Evolutionary conservation across 805 yeast species (phyloP).

Genomic region (Wickerhamiella kurtzmanii): DNA sequence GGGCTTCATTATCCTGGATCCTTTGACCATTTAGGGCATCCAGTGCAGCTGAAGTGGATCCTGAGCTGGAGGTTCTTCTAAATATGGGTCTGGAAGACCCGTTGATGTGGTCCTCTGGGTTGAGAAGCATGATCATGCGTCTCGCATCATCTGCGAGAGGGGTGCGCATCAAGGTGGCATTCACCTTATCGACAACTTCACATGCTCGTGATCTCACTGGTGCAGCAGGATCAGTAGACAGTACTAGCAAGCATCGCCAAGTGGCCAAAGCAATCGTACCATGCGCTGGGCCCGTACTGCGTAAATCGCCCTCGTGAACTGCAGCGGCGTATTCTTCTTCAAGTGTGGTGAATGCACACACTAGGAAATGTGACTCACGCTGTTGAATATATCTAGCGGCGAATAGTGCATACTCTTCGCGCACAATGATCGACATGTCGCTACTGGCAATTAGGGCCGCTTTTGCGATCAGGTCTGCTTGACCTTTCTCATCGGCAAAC

Average conservation of each 20-base stretch:
- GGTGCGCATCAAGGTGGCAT: slow-evolving; percentile 49
- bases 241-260: slow-evolving; percentile 71
- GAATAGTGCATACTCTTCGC: slow-evolving; percentile 71
- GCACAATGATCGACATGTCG: slow-evolving; percentile 81
- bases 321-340: slow-evolving; percentile 59
- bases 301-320: slow-evolving; percentile 43
- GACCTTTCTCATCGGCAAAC: slow-evolving; percentile 20
- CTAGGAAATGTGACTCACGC: slow-evolving; percentile 61
- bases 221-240: slow-evolving; percentile 77
- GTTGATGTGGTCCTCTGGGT: background rate
- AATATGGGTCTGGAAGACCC: background rate
- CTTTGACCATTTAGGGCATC: background rate
- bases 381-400: slow-evolving; percentile 60
- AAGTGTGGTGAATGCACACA: slow-evolving; percentile 73
- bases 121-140: slow-evolving; percentile 25
- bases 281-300: slow-evolving; percentile 63
- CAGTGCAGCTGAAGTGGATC: background rate
- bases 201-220: slow-evolving; percentile 67
- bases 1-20: background rate
- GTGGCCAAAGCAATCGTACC: slow-evolving; percentile 75
- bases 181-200: slow-evolving; percentile 58
- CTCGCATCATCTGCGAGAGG: slow-evolving; percentile 50
- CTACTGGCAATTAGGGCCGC: slow-evolving; percentile 53
- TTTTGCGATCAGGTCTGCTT: slow-evolving; percentile 35
- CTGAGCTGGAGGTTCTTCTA: background rate